Base-by-base conservation (phyloP, 2,329 filamentous ascomycete species). In the Neopestalotiopsis sp. region DNA sequence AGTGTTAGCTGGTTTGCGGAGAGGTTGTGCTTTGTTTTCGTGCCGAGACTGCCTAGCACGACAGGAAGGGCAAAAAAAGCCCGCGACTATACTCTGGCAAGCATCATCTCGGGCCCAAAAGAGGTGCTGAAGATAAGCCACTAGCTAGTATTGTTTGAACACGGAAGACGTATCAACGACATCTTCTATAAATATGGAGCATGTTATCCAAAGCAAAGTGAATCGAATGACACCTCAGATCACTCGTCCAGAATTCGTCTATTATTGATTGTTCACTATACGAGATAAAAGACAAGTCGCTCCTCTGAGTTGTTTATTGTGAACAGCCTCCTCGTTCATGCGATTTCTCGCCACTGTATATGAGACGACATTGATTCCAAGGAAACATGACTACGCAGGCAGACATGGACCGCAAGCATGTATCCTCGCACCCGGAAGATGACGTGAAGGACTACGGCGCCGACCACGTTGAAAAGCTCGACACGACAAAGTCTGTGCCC, bases 401-500 rank as follows among this genome's bases (percentile, higher is more conserved):
- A 24, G 34, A 7, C 34, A 52, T 24, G 14, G 45, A 52, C 17
- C n/a, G 45, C 45, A 52, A 52, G 45, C n/a, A 52, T 0, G 45
- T 3, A 17, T 17, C 34, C 34, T 38, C 10, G 34, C 6, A 7
- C 10, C 6, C 45, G 4, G 45, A 52, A 52, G 45, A 52, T 9
- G 57, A 59, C 20, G 24, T 59, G 4, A 59, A 59, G 24, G 12
- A 34, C 28, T 59, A 59, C 17, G 57, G 57, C 12, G 30, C 34
- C 60, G 30, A 63, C 4, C 60, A 42, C 24, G 38, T 63, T n/a
- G 30, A 63, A 14, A 63, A 63, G 6, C 60, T 63, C 17, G 60
- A 63, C 60, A 63, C 32, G 12, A 38, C 32, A 17, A 59, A 59
- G 13, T 34, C 57, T 17, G 9, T 12, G 2, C 14, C 57, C 57